Base-by-base conservation (phyloP, 1,139 yeast genomes). In the Candida buenavistaensis region DNA sequence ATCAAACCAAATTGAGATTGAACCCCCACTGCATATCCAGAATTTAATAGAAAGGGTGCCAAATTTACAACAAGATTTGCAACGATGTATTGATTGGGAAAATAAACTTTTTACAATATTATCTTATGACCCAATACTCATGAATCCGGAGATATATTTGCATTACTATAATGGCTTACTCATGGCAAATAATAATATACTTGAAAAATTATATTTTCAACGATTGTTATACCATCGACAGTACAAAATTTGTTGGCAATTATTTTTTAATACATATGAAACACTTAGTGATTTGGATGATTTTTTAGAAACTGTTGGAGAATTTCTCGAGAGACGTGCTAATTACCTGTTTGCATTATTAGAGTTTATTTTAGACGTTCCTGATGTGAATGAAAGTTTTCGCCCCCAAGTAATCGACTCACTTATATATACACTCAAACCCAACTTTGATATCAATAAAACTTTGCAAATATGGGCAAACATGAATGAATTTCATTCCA, bases 281-380 rank as follows among this genome's bases (percentile, higher is more conserved):
- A 55, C 70, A 5, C 49, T 69, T 8, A 52, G 53, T 11, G 75
- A 68, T 36, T 44, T 68, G 13, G 74, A 68, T 39, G 72, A 64
- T 5, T 51, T 58, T 23, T 47, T 67, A 19, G 70, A 61, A 12
- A 23, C 23, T 12, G 31, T 35, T 4, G 14, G 29, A n/a, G 11
- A 20, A 1, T 16, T 20, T 29, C 14, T 40, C 15, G 3, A 11
- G 4, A 26, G 23, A 10, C 36, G 31, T 6, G 28, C 22, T n/a
- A 33, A 30, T 20, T 30, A 30, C 17, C 28, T 19, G 13, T 40
- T 44, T 32, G 29, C 39, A 21, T 20, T 36, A 8, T 33, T 40
- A 12, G 44, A 42, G 11, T 40, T 44, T 9, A 24, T 42, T n/a
- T 13, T 36, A 9, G 23, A 31, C n/a, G n/a, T 38, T 7, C 46